phyloP scores from a whole-genome alignment of 352 stramenopile genomes.

The Phytophthora hibernalis region DNA sequence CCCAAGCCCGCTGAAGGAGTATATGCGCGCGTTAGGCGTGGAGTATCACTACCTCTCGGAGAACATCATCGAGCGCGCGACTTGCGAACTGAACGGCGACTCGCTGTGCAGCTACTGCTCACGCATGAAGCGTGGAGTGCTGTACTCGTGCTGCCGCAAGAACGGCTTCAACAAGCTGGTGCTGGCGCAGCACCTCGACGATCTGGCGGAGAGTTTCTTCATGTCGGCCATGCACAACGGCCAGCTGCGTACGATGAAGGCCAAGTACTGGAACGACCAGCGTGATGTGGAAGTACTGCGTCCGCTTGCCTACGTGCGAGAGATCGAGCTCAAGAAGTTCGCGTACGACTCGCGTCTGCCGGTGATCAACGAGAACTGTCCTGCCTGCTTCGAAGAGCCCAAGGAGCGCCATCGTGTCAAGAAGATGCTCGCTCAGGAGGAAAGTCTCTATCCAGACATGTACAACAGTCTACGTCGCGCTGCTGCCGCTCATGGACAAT shows the following conservation, averaged over 20 bases:
- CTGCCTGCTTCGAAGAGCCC: constrained; percentile 98
- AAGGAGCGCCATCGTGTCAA: constrained; percentile 98
- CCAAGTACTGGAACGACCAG: constrained; percentile 97
- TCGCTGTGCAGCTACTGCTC: constrained; percentile 97
- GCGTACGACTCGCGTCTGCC: constrained; percentile 90
- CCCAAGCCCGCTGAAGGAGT: constrained; percentile 96
- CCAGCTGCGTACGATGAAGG: constrained; percentile 98
- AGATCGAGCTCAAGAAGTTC: constrained; percentile 92
- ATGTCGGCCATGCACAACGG: constrained; percentile 99
- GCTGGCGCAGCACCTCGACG: constrained; percentile 97
- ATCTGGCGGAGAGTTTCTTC: constrained; percentile 98
- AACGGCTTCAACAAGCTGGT: constrained; percentile 95
- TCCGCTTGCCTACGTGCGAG: constrained; percentile 96
- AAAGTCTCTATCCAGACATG: constrained; percentile 92
- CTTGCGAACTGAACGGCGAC: constrained; percentile 87
- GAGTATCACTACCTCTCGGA: constrained; percentile 96
- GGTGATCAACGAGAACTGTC: constrained; percentile 99
- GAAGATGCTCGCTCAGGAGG: constrained; percentile 96
- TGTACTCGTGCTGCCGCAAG: constrained; percentile 95
- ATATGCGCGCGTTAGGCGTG: constrained; percentile 94
- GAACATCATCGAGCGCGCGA: constrained; percentile 92
- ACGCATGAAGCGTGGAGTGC: constrained; percentile 97
- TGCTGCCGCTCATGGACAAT: constrained; percentile 88
- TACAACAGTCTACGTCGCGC: constrained; percentile 72
- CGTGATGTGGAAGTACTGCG: constrained; percentile 96